Evolutionary conservation across 2,329 filamentous ascomycete species (phyloP).

Genomic region (Aureobasidium sp.): DNA sequence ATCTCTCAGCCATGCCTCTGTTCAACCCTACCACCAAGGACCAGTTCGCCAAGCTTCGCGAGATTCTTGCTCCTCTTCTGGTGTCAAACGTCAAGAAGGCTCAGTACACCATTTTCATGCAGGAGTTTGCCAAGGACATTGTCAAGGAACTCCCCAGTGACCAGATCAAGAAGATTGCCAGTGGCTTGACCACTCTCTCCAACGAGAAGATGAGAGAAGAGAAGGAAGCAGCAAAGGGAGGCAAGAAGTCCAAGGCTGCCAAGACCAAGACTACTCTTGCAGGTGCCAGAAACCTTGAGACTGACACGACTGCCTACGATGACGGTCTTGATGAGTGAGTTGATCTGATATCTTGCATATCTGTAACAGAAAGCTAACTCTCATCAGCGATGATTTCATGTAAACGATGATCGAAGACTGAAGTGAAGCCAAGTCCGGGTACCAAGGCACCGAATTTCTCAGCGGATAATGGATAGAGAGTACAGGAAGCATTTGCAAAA

Average conservation of each 20-base stretch:
- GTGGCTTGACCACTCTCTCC: constrained; percentile 75
- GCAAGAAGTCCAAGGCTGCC: constrained; percentile 93
- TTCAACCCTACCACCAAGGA: constrained; percentile 86
- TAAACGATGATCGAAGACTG: constrained; percentile 37
- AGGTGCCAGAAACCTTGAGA: constrained; percentile 52
- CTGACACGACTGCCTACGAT: constrained; percentile 73
- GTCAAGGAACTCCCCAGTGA: constrained; percentile 81
- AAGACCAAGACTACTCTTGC: constrained; percentile 89
- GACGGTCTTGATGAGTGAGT: constrained; percentile 78
- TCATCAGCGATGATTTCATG: constrained; percentile 62
- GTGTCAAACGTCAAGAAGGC: constrained; percentile 72
- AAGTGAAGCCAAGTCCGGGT: not conserved
- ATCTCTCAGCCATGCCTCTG: constrained; percentile 70
- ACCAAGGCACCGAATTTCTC: not conserved
- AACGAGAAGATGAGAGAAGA: constrained; percentile 99
- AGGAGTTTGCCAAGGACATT: constrained; percentile 83
- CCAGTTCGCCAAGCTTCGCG: constrained; percentile 75
- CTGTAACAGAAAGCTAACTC: constrained; percentile 18
- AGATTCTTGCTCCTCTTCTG: constrained; percentile 72
- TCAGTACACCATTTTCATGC: constrained; percentile 82
- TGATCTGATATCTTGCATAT: not conserved
- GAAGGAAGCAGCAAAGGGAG: constrained; percentile 86
- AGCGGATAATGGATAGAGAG: constrained; percentile 6
- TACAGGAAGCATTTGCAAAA: not conserved
- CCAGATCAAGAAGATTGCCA: constrained; percentile 94